These are phyloP conservation scores for Durotheca rogersii DNA, from an alignment of 495 filamentous ascomycete species.

Conservation along the genomic window DNA sequence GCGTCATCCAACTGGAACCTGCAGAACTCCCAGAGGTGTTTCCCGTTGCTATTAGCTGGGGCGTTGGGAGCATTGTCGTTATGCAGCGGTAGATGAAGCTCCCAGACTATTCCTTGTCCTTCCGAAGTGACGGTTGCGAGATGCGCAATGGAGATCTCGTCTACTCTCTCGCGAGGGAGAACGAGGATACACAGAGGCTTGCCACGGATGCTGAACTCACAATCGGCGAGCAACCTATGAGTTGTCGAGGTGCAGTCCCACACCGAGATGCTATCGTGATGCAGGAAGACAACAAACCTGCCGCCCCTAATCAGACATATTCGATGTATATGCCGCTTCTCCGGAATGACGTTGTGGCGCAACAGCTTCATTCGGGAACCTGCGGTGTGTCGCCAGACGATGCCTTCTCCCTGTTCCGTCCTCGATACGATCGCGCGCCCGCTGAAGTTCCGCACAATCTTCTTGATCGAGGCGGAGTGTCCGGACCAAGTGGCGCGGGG, in stretches of 20 bases:
- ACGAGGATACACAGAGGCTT: conserved; percentile 82
- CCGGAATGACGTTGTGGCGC: conserved; percentile 69
- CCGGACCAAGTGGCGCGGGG: conserved; percentile 73
- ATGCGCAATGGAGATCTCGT: conserved; percentile 57
- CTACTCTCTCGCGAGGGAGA: conserved; percentile 63
- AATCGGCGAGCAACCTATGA: conserved; percentile 58
- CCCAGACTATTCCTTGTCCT: conserved; percentile 84
- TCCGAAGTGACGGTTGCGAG: conserved; percentile 81
- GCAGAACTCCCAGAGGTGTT: conserved; percentile 64
- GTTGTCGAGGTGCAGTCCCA: conserved; percentile 70
- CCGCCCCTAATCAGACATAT: conserved; percentile 74
- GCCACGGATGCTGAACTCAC: conserved; percentile 61
- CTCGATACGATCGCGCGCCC: conserved; percentile 79
- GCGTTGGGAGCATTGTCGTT: conserved; percentile 27
- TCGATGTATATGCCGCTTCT: conserved; percentile 75
- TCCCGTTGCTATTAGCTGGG: conserved; percentile 38
- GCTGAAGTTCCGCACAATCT: conserved; percentile 78
- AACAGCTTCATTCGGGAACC: conserved; percentile 54
- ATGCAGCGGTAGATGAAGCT: conserved; percentile 58
- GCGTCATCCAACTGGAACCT: conserved; percentile 68
- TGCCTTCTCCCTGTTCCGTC: conserved; percentile 73
- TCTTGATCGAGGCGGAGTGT: conserved; percentile 76
- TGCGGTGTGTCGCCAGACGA: conserved; percentile 75
- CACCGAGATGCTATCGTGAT: conserved; percentile 70
- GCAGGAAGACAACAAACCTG: conserved; percentile 77